Base-by-base conservation (phyloP, 148 eudicot species). In the Fagopyrum homotropicum region DNA sequence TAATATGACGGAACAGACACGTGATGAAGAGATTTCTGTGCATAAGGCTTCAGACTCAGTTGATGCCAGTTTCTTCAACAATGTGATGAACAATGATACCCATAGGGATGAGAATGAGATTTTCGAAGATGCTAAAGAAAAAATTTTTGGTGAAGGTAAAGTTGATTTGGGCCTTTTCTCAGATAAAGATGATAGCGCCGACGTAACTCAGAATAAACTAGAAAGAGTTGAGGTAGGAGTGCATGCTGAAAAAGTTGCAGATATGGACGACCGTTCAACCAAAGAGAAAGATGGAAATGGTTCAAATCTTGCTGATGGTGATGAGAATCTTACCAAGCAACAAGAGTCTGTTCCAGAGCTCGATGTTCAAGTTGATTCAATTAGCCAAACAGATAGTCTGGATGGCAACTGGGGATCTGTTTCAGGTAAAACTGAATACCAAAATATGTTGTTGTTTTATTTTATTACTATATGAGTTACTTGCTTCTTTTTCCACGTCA, bases 391-490 rank as follows among this genome's bases (percentile, higher is more conserved):
- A 77, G 93, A 84, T 72, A 85, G 91, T 79, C 75, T 89, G 77
- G 93, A 88, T 60, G 88, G 82, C 63, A 84, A 84, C 82, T 88
- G 89, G 90, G 88, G 89, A 73, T 90, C 92, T 19, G 79, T 83
- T 73, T 88, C 90, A 86, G 96, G 96, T 91, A 84, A 35, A 40
- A 63, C 54, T 47, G 17, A n/a, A 12, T 55, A 16, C n/a, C 22
- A 55, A 55, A 6, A 16, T n/a, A 54, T 1, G n/a, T 22, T 22
- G 7, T 16, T 55, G 9, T 57, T 49, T 49, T 19, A 57, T 19
- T 6, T 57, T 4, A 60, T 78, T 11, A 74, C 26, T 59, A 7
- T 56, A 14, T 60, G 55, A 45, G 15, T 35, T 60, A 4, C 17
- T 54, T 14, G 14, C 7, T 73, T 73, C 49, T 51, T 51, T 50